A percentile compares a stretch with the other conserved stretches of the same genome.
These are phyloP conservation scores for Rhododendron williamsianum DNA, from an alignment of 148 eudicot species.

Conservation along the genomic window DNA sequence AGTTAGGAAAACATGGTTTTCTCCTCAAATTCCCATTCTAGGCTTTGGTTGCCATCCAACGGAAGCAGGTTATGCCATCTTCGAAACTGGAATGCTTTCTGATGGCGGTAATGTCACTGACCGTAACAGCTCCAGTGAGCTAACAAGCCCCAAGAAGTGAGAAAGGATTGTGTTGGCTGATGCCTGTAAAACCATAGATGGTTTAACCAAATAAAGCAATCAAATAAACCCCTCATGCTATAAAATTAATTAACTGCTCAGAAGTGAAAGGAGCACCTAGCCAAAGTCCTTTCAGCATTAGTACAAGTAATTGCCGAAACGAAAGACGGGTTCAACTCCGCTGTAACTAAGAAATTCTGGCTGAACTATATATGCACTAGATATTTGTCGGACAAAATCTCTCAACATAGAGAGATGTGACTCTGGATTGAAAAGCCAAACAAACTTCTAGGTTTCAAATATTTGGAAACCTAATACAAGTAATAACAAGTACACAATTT, in stretches of 20 bases:
- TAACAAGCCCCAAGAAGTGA: slow-evolving; percentile 79
- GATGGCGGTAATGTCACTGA: slow-evolving; percentile 73
- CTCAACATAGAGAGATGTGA: not conserved
- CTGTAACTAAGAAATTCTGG: not conserved
- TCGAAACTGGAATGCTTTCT: slow-evolving; percentile 50
- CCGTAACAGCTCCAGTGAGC: slow-evolving; percentile 77
- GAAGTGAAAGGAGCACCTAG: not conserved
- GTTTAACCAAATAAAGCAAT: slow-evolving; percentile 3
- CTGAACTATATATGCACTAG: not conserved
- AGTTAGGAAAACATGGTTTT: not conserved
- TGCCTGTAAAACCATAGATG: slow-evolving; percentile 54
- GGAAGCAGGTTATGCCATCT: slow-evolving; percentile 34
- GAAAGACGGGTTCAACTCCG: not conserved
- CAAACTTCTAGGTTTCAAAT: not conserved
- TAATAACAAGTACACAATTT: not conserved
- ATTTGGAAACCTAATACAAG: not conserved
- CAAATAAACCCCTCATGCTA: not conserved
- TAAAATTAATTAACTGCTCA: not conserved
- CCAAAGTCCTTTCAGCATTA: not conserved
- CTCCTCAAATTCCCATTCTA: not conserved
- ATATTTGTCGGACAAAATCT: not conserved
- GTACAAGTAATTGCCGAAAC: not conserved
- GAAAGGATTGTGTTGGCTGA: slow-evolving; percentile 85
- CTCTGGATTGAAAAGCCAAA: not conserved
- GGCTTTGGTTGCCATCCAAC: not conserved